Evolutionary conservation across 192 early-diverging fungal species (phyloP).

Genomic region (Podila minutissima): DNA sequence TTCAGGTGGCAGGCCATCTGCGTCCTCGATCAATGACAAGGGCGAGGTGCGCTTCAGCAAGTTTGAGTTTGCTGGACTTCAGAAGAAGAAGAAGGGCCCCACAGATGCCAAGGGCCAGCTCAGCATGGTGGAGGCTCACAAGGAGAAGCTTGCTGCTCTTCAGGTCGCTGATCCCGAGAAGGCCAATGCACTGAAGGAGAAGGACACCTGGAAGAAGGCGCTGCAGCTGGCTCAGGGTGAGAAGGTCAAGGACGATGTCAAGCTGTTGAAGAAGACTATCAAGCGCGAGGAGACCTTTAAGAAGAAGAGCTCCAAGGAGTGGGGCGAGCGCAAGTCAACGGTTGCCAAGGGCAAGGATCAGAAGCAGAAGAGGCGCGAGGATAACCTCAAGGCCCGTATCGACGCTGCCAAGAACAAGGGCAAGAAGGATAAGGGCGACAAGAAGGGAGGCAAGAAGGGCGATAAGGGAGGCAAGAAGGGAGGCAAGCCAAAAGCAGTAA

Average conservation of each 20-base stretch:
- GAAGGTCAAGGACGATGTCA: constrained; percentile 92
- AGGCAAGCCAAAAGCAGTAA: constrained; percentile 54
- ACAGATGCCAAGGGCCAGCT: constrained; percentile 70
- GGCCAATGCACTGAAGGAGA: constrained; percentile 73
- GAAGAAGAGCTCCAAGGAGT: constrained; percentile 84
- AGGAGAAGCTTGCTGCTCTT: constrained; percentile 80
- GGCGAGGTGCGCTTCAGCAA: constrained; percentile 74
- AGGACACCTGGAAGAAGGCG: constrained; percentile 84
- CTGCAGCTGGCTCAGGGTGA: constrained; percentile 85
- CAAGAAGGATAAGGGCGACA: constrained; percentile 59
- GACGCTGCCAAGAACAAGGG: constrained; percentile 84
- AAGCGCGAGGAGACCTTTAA: constrained; percentile 87
- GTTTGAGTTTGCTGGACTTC: constrained; percentile 68
- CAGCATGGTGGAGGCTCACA: constrained; percentile 77
- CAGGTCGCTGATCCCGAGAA: constrained; percentile 69
- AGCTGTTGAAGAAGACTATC: constrained; percentile 90
- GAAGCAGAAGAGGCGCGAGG: constrained; percentile 80
- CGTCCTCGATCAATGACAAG: constrained; percentile 60
- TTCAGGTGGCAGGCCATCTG: constrained; percentile 27
- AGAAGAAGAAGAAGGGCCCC: constrained; percentile 73
- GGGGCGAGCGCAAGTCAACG: constrained; percentile 79
- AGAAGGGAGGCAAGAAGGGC: constrained; percentile 57
- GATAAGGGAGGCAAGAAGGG: constrained; percentile 43
- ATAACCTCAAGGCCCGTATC: constrained; percentile 84
- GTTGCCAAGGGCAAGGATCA: constrained; percentile 71